Conservation (phyloP, 2,329 filamentous ascomycete species). For the Domatiomyces catenatus region DNA sequence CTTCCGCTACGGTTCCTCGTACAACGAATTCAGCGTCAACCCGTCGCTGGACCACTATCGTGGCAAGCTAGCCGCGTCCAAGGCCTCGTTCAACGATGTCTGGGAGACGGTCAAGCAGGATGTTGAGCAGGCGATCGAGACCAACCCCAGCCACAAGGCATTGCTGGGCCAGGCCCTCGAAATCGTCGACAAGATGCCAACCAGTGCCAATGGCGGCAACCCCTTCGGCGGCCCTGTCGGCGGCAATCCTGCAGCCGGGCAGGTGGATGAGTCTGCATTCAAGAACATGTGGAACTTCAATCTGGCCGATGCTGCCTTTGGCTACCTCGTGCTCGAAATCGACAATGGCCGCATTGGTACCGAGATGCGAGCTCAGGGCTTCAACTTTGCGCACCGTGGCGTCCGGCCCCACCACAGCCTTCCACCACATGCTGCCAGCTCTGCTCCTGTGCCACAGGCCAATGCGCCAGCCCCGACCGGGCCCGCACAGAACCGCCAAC, state of each 20-base stretch:
- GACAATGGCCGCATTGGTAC: slow-evolving; percentile 93
- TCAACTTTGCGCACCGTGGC: slow-evolving; percentile 95
- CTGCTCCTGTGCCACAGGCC: slow-evolving; percentile 9
- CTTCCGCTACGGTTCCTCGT: slow-evolving; percentile 96
- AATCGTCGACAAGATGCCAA: slow-evolving; percentile 96
- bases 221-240: slow-evolving; percentile 80
- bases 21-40: slow-evolving; percentile 99
- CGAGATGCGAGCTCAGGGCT: slow-evolving; percentile 95
- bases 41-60: slow-evolving; percentile 96
- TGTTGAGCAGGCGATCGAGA: slow-evolving; percentile 82
- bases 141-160: slow-evolving; percentile 87
- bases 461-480: slow-evolving; percentile 24
- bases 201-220: slow-evolving; percentile 84
- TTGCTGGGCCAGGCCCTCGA: slow-evolving; percentile 80
- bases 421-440: slow-evolving; percentile 9
- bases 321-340: slow-evolving; percentile 86
- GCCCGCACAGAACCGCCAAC: slow-evolving; percentile 22
- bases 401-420: slow-evolving; percentile 26
- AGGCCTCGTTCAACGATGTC: slow-evolving; percentile 96
- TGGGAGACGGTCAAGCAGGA: slow-evolving; percentile 98
- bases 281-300: slow-evolving; percentile 99
- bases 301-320: slow-evolving; percentile 91
- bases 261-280: slow-evolving; percentile 96
- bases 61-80: slow-evolving; percentile 92
- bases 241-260: slow-evolving; percentile 56